Conservation (phyloP, 129 eudicot genomes). For the Chrysanthemum makinoi region DNA sequence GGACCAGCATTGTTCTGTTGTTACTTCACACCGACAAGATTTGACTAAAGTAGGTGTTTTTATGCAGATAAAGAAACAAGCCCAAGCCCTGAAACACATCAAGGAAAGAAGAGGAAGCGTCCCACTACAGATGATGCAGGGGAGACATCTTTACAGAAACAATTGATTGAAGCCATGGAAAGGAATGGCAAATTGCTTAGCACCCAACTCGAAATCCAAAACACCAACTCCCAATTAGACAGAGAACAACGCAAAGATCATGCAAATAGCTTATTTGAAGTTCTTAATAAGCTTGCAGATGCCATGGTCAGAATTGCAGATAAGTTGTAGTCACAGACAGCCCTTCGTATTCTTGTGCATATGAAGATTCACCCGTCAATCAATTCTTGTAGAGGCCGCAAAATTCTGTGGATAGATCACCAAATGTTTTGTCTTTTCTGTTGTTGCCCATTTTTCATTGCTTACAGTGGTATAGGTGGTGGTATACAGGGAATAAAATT, state of each 20-base stretch:
- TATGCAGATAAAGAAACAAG: constrained; percentile 34
- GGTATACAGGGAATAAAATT: constrained; percentile 15
- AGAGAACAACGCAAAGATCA: constrained; percentile 72
- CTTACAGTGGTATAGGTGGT: constrained; percentile 30
- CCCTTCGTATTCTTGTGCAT: constrained; percentile 31
- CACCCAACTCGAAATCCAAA: constrained; percentile 80
- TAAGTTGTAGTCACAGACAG: constrained; percentile 52
- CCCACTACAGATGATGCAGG: constrained; percentile 28
- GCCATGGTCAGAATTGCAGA: constrained; percentile 91
- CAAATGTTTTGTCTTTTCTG: not conserved
- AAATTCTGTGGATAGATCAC: constrained; percentile 11
- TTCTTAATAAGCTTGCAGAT: constrained; percentile 83
- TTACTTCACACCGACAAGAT: no score
- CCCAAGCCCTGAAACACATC: constrained; percentile 30
- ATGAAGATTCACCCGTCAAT: not conserved
- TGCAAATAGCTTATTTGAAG: constrained; percentile 53
- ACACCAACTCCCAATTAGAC: constrained; percentile 57
- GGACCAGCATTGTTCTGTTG: no score
- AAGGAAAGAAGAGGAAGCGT: constrained; percentile 60
- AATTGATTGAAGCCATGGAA: constrained; percentile 62
- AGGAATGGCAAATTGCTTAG: constrained; percentile 63
- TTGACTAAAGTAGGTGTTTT: not conserved
- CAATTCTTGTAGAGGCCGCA: constrained; percentile 16
- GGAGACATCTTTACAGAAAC: constrained; percentile 39
- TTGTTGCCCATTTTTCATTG: constrained; percentile 12